Percentiles rank a stretch among this genome's conserved stretches.
These are phyloP conservation scores for Cyclotella kingstonii DNA, from an alignment of 108 stramenopile species.

Conservation along the genomic window DNA sequence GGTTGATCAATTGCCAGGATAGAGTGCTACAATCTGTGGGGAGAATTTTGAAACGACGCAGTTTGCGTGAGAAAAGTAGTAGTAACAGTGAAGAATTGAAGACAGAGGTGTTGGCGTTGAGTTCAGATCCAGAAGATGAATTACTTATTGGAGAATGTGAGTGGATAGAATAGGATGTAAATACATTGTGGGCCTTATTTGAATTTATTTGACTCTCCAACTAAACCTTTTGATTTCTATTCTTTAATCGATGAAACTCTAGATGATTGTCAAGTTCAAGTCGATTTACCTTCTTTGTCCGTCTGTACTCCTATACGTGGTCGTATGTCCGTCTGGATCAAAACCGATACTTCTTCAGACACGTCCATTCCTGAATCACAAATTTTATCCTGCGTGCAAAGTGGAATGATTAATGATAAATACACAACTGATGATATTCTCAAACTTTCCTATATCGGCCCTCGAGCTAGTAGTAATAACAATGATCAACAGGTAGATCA, in stretches of 20 bases:
- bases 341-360: not conserved
- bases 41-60: not conserved
- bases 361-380: too few relatives aligned
- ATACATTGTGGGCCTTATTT: too few relatives aligned
- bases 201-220: not conserved
- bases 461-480: not conserved
- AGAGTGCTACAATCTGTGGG: not conserved
- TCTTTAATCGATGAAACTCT: too few relatives aligned
- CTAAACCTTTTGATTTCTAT: not conserved
- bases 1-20: conserved; percentile 13
- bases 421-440: conserved; percentile 2
- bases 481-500: not conserved
- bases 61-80: not conserved
- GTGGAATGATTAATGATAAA: conserved; percentile 4
- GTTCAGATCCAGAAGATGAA: conserved; percentile 7
- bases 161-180: not conserved
- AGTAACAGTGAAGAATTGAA: not conserved
- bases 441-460: too few relatives aligned
- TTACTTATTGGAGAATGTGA: conserved; percentile 7
- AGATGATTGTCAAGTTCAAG: too few relatives aligned
- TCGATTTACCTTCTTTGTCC: not conserved
- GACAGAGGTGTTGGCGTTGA: not conserved
- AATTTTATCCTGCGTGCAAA: too few relatives aligned
- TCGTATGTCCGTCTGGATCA: conserved; percentile 9
- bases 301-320: conserved; percentile 5